These are phyloP conservation scores for Phallus indusiatus DNA, from an alignment of 768 basidiomycete genomes.

Conservation along the genomic window DNA sequence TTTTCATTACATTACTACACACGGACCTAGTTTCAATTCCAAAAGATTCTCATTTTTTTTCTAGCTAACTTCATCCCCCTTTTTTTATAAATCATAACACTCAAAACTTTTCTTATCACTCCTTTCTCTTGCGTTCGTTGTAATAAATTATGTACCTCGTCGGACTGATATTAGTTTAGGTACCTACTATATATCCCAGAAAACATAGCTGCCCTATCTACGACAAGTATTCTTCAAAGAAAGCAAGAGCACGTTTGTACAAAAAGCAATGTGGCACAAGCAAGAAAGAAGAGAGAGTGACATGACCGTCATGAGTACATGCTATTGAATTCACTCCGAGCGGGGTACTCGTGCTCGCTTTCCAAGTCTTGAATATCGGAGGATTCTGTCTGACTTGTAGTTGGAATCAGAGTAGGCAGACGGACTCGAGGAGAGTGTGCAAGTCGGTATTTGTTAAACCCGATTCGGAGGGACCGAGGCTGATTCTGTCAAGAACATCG, in stretches of 20 bases:
- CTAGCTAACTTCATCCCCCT: background rate
- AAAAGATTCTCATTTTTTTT: background rate
- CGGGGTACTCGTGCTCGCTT: conserved; percentile 13
- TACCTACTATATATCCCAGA: background rate
- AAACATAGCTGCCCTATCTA: background rate
- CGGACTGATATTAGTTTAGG: background rate
- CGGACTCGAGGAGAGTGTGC: conserved; percentile 1
- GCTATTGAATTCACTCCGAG: conserved; percentile 32
- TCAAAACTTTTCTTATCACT: too few relatives aligned
- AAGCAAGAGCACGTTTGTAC: background rate
- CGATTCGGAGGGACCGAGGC: background rate
- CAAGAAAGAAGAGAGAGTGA: background rate
- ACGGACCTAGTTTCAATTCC: background rate
- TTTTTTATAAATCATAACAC: background rate
- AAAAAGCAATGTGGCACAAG: background rate
- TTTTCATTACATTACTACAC: background rate
- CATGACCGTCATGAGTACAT: conserved; percentile 45
- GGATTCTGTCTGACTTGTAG: background rate
- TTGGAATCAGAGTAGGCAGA: background rate
- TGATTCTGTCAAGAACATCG: conserved; percentile 10
- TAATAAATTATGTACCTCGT: background rate
- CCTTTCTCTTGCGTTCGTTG: background rate
- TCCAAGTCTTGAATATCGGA: background rate
- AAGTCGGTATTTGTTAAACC: background rate
- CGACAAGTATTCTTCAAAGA: too few relatives aligned